Base-by-base conservation (phyloP, 139 green algal genomes). In the Chlamydomonas sp. region DNA sequence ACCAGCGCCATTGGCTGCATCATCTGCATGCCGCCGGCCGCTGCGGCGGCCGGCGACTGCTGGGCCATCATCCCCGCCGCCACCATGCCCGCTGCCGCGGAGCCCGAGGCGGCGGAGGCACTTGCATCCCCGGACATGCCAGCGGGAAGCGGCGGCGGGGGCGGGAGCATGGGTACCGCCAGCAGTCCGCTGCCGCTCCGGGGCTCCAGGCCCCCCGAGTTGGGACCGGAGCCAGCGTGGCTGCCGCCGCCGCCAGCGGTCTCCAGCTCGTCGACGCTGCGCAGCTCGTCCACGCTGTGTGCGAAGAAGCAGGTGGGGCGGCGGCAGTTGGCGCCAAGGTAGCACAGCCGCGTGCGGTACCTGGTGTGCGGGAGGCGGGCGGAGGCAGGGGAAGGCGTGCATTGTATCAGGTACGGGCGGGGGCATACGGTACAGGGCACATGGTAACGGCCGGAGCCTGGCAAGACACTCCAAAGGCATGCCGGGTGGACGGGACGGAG, bases 301-400 rank as follows among this genome's bases (percentile, higher is more conserved):
- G 97, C 97, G 83, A 99, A 99, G 93, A 99, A 99, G 95, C 97
- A 99, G 7, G 98, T 96, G n/a, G 91, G 91, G 31, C 97, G 93
- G 31, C 74, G 80, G 90, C 97, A 99, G 79, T 87, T 84, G 58
- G 84, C 82, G n/a, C 95, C 96, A 74, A 98, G 94, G 88, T 96
- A 98, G 94, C 97, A 99, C 82, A 98, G 91, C 87, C 95, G 92
- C 8, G 93, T 96, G 85, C 94, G 90, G 89, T 96, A 97, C 77
- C 94, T 93, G 78, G 66, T 62, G 12, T 0, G 61, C 60, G 16
- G 57, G 49, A 31, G 31, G 74, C 17, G 12, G 57, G 57, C 12
- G 9, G 16, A 12, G 12, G 8, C 0, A 10, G 0, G 14, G 14
- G 15, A 9, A 7, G 5, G 60, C 12, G 7, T 18, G 77, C 59